Conservation (phyloP, 2,329 filamentous ascomycete genomes). For the Catunica adiposa region DNA sequence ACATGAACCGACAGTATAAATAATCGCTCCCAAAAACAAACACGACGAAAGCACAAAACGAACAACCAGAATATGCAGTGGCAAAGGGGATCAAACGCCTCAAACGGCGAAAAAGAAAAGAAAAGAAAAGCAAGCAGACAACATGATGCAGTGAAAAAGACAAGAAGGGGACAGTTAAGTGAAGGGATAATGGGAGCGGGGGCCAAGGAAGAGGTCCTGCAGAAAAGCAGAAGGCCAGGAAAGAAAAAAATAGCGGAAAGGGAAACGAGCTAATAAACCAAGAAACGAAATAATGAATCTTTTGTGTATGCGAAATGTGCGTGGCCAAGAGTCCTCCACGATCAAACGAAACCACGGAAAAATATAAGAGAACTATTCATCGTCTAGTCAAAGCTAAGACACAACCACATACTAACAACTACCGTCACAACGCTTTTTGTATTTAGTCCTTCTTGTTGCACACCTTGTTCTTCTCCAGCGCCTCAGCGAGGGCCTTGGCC, state of each 20-base stretch:
- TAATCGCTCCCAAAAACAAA: background rate
- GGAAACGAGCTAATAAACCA: background rate
- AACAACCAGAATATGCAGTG: background rate
- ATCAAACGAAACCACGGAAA: background rate
- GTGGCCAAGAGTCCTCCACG: background rate
- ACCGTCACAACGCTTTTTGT: background rate
- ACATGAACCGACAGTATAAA: constrained; percentile 2
- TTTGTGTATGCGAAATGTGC: background rate
- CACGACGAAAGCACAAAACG: background rate
- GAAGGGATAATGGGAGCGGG: background rate
- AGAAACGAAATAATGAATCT: background rate
- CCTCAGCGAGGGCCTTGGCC: constrained; percentile 35
- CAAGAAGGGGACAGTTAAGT: background rate
- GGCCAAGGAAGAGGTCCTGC: background rate
- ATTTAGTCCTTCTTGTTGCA: constrained; percentile 32
- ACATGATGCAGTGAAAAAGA: background rate
- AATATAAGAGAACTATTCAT: background rate
- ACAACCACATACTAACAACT: background rate
- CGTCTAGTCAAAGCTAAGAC: background rate
- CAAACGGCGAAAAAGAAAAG: background rate
- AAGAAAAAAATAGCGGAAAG: background rate
- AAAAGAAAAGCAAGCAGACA: no score
- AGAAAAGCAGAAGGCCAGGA: background rate
- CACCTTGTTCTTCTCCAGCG: constrained; percentile 37
- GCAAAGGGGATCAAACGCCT: background rate